Conservation (phyloP, 805 yeast genomes). For the Yamadazyma paraphyllophila region DNA sequence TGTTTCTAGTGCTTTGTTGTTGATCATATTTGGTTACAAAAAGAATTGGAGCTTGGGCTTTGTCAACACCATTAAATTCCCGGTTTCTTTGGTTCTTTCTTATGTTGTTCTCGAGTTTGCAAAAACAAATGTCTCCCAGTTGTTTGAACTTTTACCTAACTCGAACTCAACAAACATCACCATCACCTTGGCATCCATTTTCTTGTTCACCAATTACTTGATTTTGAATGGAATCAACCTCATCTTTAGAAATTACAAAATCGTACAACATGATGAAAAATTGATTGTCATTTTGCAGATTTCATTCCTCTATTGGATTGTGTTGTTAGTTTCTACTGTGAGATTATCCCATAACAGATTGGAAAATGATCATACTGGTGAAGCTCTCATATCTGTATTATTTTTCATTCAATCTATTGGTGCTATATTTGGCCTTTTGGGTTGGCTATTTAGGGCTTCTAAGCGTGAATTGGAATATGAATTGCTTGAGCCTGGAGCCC, state of each 20-base stretch:
- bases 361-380: conserved; percentile 52
- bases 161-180: conserved; percentile 40
- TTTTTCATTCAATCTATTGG: conserved; percentile 48
- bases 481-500: conserved; percentile 12
- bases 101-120: conserved; percentile 25
- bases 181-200: conserved; percentile 41
- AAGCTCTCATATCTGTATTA: conserved; percentile 45
- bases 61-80: conserved; percentile 52
- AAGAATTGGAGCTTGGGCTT: conserved; percentile 42
- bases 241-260: conserved; percentile 31
- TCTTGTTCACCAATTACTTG: conserved; percentile 54
- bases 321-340: conserved; percentile 42
- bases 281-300: conserved; percentile 46
- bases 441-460: conserved; percentile 34
- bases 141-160: conserved; percentile 32
- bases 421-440: conserved; percentile 51
- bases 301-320: conserved; percentile 56
- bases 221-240: conserved; percentile 47
- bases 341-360: conserved; percentile 46
- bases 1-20: conserved; percentile 44
- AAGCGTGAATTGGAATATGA: conserved; percentile 12
- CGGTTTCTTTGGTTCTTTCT: conserved; percentile 54
- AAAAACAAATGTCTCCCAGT: conserved; percentile 19
- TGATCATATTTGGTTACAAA: conserved; percentile 46
- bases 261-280: conserved; percentile 44